Evolutionary conservation across 257 asterid species (phyloP), one percentile per base, ranked within the genome.

Genomic region (Fraxinus americana): DNA sequence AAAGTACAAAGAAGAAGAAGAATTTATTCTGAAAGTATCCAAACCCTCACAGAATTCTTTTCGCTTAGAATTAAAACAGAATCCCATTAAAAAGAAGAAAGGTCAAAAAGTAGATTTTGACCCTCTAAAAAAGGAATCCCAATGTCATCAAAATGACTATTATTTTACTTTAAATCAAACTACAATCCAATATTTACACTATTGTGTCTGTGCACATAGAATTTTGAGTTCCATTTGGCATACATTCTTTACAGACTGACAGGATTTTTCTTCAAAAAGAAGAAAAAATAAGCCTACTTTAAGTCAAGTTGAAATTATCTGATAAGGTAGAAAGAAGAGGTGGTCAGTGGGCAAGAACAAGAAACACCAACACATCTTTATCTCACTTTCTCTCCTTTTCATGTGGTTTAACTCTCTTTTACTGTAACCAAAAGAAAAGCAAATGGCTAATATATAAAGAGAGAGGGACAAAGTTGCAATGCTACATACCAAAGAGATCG

Each of bases 301-400:
- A 57, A 7, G 66, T 57, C 66, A 57, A 7, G n/a, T 57, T 57
- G 27, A 57, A n/a, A 57, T 17, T 54, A 54, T 5, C 1, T 57
- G 12, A 19, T 17, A 1, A n/a, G 66, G 1, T 5, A n/a, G 10
- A 57, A 57, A 57, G 12, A n/a, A n/a, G 66, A n/a, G 61, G 29
- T 4, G 34, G 4, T 38, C 45, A 76, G 77, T 75, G 32, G 78
- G 69, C 25, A 54, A 79, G 67, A 85, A 84, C 78, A 76, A 87
- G 84, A 74, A 87, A 85, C 83, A 82, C 79, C 86, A 89, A 45
- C 82, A 9, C 88, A 69, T 81, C 92, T 83, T 86, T 86, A 75
- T 79, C 87, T 79, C 38, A 77, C 92, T 93, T 90, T 91, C 96
- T 90, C 97, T 85, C 34, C 97, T 91, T 93, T 93, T 91, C 48